Evolutionary conservation across 345 rosid genomes (phyloP).

Genomic region (Eucalyptus tenuipes): DNA sequence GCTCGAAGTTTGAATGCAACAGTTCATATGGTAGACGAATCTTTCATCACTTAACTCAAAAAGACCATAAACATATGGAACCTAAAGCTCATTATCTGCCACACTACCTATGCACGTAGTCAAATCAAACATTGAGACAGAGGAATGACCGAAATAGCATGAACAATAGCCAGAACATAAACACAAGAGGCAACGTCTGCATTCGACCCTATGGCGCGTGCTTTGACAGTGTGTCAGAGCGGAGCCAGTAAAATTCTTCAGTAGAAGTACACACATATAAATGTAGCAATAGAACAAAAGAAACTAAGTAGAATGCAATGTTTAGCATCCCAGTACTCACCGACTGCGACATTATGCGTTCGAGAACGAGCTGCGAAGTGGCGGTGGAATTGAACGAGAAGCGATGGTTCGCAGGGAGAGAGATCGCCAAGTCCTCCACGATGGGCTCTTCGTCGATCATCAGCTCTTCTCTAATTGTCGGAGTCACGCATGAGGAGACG

Average conservation of each 20-base stretch:
- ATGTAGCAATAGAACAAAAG: not conserved
- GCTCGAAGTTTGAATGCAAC: not conserved
- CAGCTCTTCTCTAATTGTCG: slow-evolving; percentile 53
- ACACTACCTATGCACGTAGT: not conserved
- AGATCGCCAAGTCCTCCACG: slow-evolving; percentile 8
- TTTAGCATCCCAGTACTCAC: slow-evolving; percentile 10
- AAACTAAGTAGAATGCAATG: not conserved
- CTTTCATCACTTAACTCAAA: not conserved
- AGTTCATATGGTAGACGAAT: not conserved
- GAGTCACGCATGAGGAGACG: slow-evolving; percentile 26
- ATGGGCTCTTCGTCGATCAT: slow-evolving; percentile 4
- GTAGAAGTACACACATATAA: not conserved
- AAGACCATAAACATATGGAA: not conserved
- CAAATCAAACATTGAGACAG: not conserved
- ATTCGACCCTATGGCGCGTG: not conserved
- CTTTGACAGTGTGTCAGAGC: not conserved
- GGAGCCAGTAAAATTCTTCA: not conserved
- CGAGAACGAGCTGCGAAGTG: slow-evolving; percentile 87
- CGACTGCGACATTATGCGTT: slow-evolving; percentile 93
- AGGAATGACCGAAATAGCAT: not conserved
- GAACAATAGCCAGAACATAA: not conserved
- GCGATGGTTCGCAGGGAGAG: slow-evolving; percentile 7
- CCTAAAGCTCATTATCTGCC: not conserved
- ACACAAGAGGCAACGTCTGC: not conserved
- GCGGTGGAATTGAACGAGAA: slow-evolving; percentile 64